These are phyloP conservation scores for Astrothelium macrocarpum DNA, from an alignment of 495 filamentous ascomycete genomes.

Conservation along the genomic window DNA sequence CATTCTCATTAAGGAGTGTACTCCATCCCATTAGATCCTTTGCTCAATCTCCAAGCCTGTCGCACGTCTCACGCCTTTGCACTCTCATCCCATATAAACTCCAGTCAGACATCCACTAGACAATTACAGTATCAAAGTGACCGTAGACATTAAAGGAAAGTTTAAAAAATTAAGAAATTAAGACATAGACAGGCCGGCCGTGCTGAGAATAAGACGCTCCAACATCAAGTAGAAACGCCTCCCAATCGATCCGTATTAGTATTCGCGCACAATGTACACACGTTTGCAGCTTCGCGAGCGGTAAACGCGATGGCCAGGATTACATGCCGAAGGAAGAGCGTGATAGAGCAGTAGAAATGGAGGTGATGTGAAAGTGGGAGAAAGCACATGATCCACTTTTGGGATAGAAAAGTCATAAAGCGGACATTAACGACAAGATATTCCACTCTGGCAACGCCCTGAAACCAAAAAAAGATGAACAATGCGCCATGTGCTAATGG, in stretches of 20 bases:
- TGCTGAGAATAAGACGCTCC: background rate
- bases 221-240: background rate
- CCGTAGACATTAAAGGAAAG: background rate
- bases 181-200: background rate
- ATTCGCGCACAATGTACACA: background rate
- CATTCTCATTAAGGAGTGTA: background rate
- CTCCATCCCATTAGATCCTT: background rate
- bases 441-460: background rate
- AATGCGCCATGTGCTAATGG: too few species aligned
- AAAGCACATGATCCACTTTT: background rate
- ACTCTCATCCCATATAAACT: background rate
- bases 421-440: background rate
- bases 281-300: background rate
- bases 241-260: background rate
- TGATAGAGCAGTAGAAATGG: background rate
- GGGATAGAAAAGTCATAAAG: background rate
- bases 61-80: background rate
- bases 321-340: background rate
- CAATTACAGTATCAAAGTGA: background rate
- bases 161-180: constrained; percentile 3
- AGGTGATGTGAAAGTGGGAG: background rate
- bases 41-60: background rate
- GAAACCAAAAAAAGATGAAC: too few species aligned
- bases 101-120: background rate
- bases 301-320: background rate